phyloP scores from a whole-genome alignment of 306 rosid genomes.

The Prosopis cineraria region DNA sequence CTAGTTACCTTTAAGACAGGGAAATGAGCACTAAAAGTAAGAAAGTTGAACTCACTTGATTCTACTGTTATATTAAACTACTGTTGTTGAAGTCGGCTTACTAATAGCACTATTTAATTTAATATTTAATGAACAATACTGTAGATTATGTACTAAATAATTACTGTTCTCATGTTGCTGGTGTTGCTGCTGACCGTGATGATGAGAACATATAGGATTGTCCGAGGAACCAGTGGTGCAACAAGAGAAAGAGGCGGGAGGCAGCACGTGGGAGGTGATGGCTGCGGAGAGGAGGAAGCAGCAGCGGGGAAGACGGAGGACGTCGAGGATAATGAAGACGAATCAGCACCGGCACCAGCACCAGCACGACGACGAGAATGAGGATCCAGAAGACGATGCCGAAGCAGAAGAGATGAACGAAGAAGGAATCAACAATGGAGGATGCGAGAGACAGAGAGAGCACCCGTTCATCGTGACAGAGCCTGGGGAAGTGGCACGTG shows the following conservation, averaged over 20 bases:
- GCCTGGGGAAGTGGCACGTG: slow-evolving; percentile 99
- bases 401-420: not conserved
- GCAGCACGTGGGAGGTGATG: slow-evolving; percentile 57
- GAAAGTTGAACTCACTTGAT: not conserved
- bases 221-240: slow-evolving; percentile 97
- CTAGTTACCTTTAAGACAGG: not conserved
- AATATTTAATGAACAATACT: not conserved
- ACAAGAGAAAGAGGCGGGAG: slow-evolving; percentile 75
- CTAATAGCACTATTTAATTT: not conserved
- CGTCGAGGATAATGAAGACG: slow-evolving; percentile 28
- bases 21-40: not conserved
- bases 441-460: slow-evolving; percentile 78
- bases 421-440: not conserved
- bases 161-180: not conserved
- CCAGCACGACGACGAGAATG: slow-evolving; percentile 28
- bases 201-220: slow-evolving; percentile 48
- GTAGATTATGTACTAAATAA: not conserved
- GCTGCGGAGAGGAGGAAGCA: slow-evolving; percentile 50
- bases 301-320: slow-evolving; percentile 50
- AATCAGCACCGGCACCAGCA: not conserved
- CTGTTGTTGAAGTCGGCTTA: slow-evolving; percentile 39
- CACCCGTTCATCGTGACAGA: slow-evolving; percentile 97
- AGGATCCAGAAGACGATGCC: slow-evolving; percentile 24
- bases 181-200: not conserved
- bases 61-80: slow-evolving; percentile 53